Percentiles rank a stretch among this genome's conserved stretches.
These are phyloP conservation scores for Lyophyllum atratum DNA, from an alignment of 768 basidiomycete genomes.

Conservation along the genomic window DNA sequence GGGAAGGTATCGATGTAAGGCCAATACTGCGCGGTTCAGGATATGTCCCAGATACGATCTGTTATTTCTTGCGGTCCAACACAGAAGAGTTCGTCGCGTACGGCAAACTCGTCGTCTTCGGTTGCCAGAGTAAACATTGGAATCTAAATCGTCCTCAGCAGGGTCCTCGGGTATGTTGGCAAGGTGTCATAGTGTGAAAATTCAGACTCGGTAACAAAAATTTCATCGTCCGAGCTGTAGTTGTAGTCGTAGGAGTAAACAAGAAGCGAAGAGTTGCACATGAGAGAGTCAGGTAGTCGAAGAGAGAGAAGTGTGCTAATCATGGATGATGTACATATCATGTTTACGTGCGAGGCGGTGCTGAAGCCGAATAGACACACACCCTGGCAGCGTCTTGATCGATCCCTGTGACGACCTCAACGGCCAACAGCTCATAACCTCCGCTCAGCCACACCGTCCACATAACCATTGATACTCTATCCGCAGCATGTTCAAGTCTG, in stretches of 20 bases:
- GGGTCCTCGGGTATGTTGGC: too few relatives aligned
- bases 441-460: neutral
- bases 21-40: too few relatives aligned
- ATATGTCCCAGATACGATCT: too few relatives aligned
- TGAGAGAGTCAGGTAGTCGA: neutral
- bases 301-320: neutral
- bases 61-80: too few relatives aligned
- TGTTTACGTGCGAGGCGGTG: neutral
- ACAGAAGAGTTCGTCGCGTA: too few relatives aligned
- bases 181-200: too few relatives aligned
- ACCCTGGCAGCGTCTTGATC: neutral
- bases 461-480: neutral
- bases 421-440: neutral
- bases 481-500: slow-evolving; percentile 70
- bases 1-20: too few relatives aligned
- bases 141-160: too few relatives aligned
- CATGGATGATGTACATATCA: neutral
- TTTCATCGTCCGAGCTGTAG: neutral
- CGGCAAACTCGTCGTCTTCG: too few relatives aligned
- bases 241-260: neutral
- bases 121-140: too few relatives aligned
- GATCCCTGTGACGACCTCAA: neutral
- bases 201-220: neutral
- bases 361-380: too few relatives aligned
- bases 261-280: neutral